phyloP scores from a whole-genome alignment of 2,329 filamentous ascomycete genomes.

The Fusarium sp. region DNA sequence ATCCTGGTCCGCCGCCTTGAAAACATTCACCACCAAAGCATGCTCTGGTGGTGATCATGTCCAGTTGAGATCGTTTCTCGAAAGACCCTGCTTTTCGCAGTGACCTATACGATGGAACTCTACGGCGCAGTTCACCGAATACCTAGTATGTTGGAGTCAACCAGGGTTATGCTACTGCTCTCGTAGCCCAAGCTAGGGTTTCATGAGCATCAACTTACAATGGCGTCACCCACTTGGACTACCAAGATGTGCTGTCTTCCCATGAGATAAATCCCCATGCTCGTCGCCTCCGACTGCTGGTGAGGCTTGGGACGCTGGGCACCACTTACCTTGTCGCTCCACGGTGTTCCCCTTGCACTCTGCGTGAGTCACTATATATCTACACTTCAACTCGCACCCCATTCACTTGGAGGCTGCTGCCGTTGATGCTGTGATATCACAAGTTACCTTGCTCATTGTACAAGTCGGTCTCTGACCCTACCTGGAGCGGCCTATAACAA shows the following conservation, averaged over 20 bases:
- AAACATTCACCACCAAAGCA: slow-evolving; percentile 32
- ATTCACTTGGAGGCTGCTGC: slow-evolving; percentile 47
- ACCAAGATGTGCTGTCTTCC: slow-evolving; percentile 38
- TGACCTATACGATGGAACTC: slow-evolving; percentile 15
- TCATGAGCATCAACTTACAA: slow-evolving; percentile 29
- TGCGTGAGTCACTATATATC: slow-evolving; percentile 48
- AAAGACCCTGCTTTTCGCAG: slow-evolving; percentile 38
- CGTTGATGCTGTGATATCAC: slow-evolving; percentile 33
- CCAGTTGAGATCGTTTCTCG: slow-evolving; percentile 37
- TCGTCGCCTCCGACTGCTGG: slow-evolving; percentile 31
- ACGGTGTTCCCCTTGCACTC: slow-evolving; percentile 47
- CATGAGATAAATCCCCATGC: slow-evolving; percentile 42
- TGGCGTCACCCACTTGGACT: slow-evolving; percentile 46
- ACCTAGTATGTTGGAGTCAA: slow-evolving; percentile 20
- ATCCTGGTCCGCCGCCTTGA: slow-evolving; percentile 31
- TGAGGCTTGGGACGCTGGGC: slow-evolving; percentile 46
- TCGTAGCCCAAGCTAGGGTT: slow-evolving; percentile 21
- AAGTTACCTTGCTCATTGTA: slow-evolving; percentile 20
- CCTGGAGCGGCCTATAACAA: slow-evolving; percentile 37
- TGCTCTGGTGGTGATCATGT: slow-evolving; percentile 40
- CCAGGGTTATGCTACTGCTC: slow-evolving; percentile 6
- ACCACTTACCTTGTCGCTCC: slow-evolving; percentile 44
- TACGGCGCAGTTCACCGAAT: slow-evolving; percentile 14
- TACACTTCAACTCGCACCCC: slow-evolving; percentile 36
- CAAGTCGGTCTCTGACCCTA: slow-evolving; percentile 31